A percentile compares a stretch with the other conserved stretches of the same genome.
Conservation (phyloP, 1,284 basidiomycete species). For the Moesziomyces sp. region DNA sequence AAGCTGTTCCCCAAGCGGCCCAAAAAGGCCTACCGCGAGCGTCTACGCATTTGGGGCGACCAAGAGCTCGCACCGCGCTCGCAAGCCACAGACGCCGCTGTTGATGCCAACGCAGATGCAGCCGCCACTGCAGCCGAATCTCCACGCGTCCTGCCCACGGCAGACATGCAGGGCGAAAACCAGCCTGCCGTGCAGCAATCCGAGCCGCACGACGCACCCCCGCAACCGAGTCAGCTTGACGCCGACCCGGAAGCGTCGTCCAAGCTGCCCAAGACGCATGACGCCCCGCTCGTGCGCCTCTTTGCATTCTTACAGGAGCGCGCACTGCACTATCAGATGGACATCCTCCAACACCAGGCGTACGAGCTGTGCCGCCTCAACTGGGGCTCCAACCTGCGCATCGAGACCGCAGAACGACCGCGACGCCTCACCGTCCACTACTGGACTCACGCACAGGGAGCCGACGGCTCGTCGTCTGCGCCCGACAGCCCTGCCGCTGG, state of each 20-base stretch:
- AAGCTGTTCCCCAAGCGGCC: conserved; percentile 49
- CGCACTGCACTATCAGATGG: conserved; percentile 62
- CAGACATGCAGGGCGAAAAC: conserved; percentile 11
- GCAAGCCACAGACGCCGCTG: background rate
- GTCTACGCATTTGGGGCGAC: conserved; percentile 49
- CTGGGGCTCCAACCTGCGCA: conserved; percentile 55
- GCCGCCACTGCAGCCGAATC: conserved; percentile 5
- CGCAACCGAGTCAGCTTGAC: background rate
- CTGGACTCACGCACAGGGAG: conserved; percentile 48
- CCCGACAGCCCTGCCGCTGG: conserved; percentile 28
- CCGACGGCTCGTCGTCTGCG: conserved; percentile 8
- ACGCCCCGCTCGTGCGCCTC: conserved; percentile 47
- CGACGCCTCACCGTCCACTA: conserved; percentile 49
- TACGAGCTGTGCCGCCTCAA: conserved; percentile 51
- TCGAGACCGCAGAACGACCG: conserved; percentile 26
- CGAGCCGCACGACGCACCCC: background rate
- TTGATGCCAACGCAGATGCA: conserved; percentile 9
- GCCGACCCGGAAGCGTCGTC: background rate
- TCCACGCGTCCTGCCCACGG: conserved; percentile 5
- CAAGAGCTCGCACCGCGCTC: conserved; percentile 45
- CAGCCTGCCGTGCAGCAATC: background rate
- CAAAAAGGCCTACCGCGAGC: conserved; percentile 45
- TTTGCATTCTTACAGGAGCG: conserved; percentile 60
- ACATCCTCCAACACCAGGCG: conserved; percentile 61
- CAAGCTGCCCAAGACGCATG: conserved; percentile 13